Conservation (phyloP, 176 grass and related monocot genomes). For the Melocanna baccifera region DNA sequence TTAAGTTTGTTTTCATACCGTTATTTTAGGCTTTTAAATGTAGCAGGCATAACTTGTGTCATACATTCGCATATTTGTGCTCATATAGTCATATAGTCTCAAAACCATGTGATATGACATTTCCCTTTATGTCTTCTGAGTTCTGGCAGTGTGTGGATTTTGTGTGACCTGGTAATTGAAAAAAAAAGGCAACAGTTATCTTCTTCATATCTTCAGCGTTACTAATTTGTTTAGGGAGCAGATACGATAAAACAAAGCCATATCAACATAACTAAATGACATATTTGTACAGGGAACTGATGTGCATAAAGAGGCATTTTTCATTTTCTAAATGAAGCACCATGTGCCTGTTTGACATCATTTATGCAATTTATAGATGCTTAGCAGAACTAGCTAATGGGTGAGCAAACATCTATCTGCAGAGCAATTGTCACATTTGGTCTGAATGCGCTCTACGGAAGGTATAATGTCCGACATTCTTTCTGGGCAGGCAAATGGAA, state of each 20-base stretch:
- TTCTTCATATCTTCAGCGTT: constrained; percentile 1
- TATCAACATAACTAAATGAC: neutral
- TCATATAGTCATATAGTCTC: neutral
- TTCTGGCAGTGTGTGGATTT: neutral
- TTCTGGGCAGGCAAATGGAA: constrained; percentile 80
- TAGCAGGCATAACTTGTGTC: neutral
- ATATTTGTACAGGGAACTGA: neutral
- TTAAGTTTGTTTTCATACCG: neutral
- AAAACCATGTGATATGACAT: neutral
- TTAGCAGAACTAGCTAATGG: constrained; percentile 23
- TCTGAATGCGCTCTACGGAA: constrained; percentile 82
- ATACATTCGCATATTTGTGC: neutral
- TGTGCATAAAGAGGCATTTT: neutral
- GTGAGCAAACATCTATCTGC: constrained; percentile 37
- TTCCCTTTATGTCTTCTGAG: neutral
- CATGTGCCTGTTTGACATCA: neutral
- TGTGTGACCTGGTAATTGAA: neutral
- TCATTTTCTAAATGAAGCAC: neutral
- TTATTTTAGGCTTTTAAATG: neutral
- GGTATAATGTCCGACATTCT: constrained; percentile 49
- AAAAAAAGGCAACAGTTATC: neutral
- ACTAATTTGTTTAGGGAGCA: neutral
- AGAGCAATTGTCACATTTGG: constrained; percentile 90
- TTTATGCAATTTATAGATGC: neutral
- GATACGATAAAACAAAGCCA: neutral